Base-by-base conservation (phyloP, 768 basidiomycete species). In the Tubosaeta sp. region DNA sequence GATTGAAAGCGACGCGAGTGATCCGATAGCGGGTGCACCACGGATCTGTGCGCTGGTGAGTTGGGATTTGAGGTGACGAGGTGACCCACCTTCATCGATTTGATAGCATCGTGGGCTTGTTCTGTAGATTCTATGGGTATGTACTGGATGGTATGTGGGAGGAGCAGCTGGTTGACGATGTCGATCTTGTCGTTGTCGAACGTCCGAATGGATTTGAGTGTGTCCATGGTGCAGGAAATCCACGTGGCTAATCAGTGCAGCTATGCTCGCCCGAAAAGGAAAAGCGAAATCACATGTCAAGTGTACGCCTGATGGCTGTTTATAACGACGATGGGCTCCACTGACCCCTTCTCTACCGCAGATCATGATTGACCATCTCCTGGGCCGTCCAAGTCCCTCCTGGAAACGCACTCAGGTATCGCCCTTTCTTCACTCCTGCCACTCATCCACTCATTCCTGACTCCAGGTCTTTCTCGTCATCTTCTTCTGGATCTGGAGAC, bases 1-100 rank as follows among this genome's bases (percentile, higher is more conserved):
- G 49, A 95, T 73, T 0, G 88, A 81, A 13, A 95, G 82, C 1
- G 91, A 83, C 6, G 94, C 95, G 12, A 97, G 82, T 1, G 93
- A 92, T 1, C 88, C 95, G 42, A 98, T 97, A 16, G 95, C 95
- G 1, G 95, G 95, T 5, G 95, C 95, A 6, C 95, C 95, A 44
- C 95, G 85, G 58, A 88, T 88, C 83, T 85, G 55, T 19, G 11
- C 6, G n/a, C 22, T 12, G 35, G 29, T 53, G 31, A 46, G 47
- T 26, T 7, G 12, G 52, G 33, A n/a, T 34, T n/a, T 11, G 13
- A 1, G 29, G 4, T 8, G 33, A 8, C n/a, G n/a, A 38, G 12
- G 19, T 19, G 39, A 55, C 65, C 17, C 52, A 86, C 92, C 80
- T 93, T 95, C 95, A 98, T 98, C 14, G 86, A 78, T 72, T 91